Percentiles rank a stretch among this genome's conserved stretches.
These are phyloP conservation scores for Pleodorina starrii DNA, from an alignment of 139 green algal genomes.

Conservation along the genomic window DNA sequence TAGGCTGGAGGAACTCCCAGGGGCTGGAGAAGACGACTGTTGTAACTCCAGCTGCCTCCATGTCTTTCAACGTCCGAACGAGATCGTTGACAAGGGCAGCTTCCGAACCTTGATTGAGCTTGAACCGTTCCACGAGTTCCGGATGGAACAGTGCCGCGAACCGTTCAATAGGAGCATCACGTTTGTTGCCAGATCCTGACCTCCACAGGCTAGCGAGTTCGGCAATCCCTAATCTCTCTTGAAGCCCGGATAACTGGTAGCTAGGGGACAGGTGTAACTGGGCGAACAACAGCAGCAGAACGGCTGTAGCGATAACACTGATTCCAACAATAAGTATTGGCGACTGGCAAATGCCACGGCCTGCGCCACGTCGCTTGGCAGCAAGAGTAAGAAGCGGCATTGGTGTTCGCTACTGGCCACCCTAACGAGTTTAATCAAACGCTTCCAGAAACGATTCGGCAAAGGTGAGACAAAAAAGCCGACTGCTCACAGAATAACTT, in stretches of 20 bases:
- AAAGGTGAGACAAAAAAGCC: no score
- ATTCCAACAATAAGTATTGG: background rate
- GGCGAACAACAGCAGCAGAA: background rate
- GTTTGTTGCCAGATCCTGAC: background rate
- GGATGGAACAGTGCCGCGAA: slow-evolving; percentile 8
- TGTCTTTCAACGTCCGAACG: background rate
- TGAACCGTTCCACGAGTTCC: slow-evolving; percentile 18
- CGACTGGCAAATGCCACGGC: background rate
- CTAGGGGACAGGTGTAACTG: background rate
- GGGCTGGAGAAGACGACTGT: background rate
- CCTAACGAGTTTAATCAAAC: no score
- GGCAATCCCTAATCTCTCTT: background rate
- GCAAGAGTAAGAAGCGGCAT: background rate
- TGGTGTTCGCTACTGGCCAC: no score
- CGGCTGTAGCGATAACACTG: background rate
- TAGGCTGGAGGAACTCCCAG: slow-evolving; percentile 1
- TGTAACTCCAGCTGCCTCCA: background rate
- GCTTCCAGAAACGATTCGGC: no score
- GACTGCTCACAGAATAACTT: no score
- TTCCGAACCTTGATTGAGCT: background rate
- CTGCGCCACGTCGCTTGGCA: background rate
- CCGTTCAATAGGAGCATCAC: background rate
- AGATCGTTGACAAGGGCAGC: background rate
- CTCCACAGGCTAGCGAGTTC: background rate
- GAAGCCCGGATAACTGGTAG: background rate